These are phyloP conservation scores for Psilocybe cyanescens DNA, from an alignment of 768 basidiomycete genomes.

Conservation along the genomic window DNA sequence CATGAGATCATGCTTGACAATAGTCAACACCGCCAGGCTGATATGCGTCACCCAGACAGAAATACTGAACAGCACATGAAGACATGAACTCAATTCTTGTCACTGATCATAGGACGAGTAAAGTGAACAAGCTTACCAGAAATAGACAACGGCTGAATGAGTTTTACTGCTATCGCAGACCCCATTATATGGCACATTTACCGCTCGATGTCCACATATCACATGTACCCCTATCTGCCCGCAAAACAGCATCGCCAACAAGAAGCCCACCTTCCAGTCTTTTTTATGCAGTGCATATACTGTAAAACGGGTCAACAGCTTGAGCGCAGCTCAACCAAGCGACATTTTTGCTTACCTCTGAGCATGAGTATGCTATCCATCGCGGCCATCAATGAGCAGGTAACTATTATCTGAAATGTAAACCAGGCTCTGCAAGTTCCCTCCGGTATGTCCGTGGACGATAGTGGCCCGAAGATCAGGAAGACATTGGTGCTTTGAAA, in stretches of 20 bases:
- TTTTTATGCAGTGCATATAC: conserved; percentile 18
- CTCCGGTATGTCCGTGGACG: not conserved
- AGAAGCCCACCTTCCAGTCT: not conserved
- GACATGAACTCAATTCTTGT: too few species aligned
- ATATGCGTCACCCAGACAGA: conserved; percentile 15
- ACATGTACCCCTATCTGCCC: conserved; percentile 1
- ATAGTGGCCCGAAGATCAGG: conserved; percentile 12
- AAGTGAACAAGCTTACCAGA: conserved; percentile 1
- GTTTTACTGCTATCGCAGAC: conserved; percentile 12
- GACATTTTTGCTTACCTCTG: conserved; percentile 4
- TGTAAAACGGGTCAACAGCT: not conserved
- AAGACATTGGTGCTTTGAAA: conserved; percentile 11
- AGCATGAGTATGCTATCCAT: conserved; percentile 18
- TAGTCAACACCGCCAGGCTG: conserved; percentile 4
- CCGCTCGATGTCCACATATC: not conserved
- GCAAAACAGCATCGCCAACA: conserved; percentile 4
- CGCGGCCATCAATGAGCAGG: conserved; percentile 10
- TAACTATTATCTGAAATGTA: not conserved
- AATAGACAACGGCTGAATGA: conserved; percentile 9
- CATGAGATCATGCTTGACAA: not conserved
- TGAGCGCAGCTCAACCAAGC: not conserved
- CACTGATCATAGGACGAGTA: not conserved
- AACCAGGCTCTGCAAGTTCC: conserved; percentile 10
- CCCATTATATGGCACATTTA: conserved; percentile 9
- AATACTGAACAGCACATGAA: conserved; percentile 1